Base-by-base conservation (phyloP, 345 rosid genomes). In the Hevea brasiliensis region DNA sequence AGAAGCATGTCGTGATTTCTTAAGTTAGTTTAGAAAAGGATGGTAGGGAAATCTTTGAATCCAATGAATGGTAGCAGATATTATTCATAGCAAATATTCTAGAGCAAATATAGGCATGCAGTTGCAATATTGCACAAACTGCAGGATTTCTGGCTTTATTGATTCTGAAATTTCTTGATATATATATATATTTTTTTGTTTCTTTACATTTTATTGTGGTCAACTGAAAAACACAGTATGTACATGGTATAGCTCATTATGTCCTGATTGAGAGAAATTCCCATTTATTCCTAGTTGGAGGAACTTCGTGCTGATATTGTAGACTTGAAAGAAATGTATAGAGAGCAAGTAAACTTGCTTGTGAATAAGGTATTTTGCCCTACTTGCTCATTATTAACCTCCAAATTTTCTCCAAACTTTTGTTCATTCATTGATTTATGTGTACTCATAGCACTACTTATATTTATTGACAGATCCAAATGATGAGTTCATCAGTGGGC, bases 281-380 rank as follows among this genome's bases (percentile, higher is more conserved):
- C 70, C 81, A 73, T 71, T 8, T 53, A 15, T 84, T 72, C 81
- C 15, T 79, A 96, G 98, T 80, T 96, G 97, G 99, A 96, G 87
- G 99, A 96, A 84, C 98, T 96, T 47, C 89, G 97, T 14, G 92
- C 90, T 10, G 99, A 96, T 85, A 90, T 96, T 77, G 85, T 88
- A 56, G 99, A 96, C 85, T 81, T 96, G 89, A 96, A 96, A 86
- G 99, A 96, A 83, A 96, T 96, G 99, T 96, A 96, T 81, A 91
- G 95, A 85, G 99, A 96, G 88, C 99, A 96, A 90, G 98, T 93
- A 67, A 90, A 89, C 89, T 72, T 96, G 85, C 97, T 96, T 67
- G 99, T 96, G 76, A 91, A 96, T 82, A 89, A 93, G 99, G 99
- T 96, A 79, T 48, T 11, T 3, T 20, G 12, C 3, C 54, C 45